Base-by-base conservation (phyloP, 495 filamentous ascomycete species). In the Trichocladium antarcticum region DNA sequence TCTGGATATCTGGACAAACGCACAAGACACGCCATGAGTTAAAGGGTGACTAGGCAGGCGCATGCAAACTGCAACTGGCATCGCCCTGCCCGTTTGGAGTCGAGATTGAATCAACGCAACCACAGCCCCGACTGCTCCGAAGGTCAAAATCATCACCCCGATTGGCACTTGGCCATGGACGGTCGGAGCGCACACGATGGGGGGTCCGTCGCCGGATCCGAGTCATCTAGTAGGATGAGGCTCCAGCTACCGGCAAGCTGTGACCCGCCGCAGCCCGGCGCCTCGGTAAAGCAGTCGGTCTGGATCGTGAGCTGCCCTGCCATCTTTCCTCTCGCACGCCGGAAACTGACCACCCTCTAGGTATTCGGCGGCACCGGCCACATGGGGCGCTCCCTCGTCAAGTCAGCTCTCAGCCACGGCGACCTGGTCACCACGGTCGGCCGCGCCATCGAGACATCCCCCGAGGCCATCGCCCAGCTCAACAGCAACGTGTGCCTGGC, bases 291-390 rank as follows among this genome's bases (percentile, higher is more conserved):
- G 58, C 83, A 81, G 57, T 72, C 84, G 28, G 84, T 89, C 63
- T 93, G 87, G 87, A 75, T 92, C 61, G 85, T 89, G 73, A 62
- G 74, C 72, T 6, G 35, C 31, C 4, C 31, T n/a, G n/a, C 31
- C 31, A 2, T 32, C 11, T 32, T 14, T 11, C 4, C 10, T 14
- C 2, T 32, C 9, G 31, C 10, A 32, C 3, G 31, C 21, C 24
- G 20, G 20, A 16, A 15, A 21, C 22, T 22, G 27, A 40, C 58
- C 61, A 28, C 58, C 47, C 39, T 17, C 29, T 42, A 89, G 83
- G 74, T 98, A 53, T 98, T 96, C 65, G 92, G 92, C 37, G 88
- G 87, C 36, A 96, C 89, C 5, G 92, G 92, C 44, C 92, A 98
- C 58, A 93, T 97, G 73, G 92, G 92, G 53, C 85, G 89, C 42